These are phyloP conservation scores for Triadica sebifera DNA, from an alignment of 345 rosid species.

Conservation along the genomic window DNA sequence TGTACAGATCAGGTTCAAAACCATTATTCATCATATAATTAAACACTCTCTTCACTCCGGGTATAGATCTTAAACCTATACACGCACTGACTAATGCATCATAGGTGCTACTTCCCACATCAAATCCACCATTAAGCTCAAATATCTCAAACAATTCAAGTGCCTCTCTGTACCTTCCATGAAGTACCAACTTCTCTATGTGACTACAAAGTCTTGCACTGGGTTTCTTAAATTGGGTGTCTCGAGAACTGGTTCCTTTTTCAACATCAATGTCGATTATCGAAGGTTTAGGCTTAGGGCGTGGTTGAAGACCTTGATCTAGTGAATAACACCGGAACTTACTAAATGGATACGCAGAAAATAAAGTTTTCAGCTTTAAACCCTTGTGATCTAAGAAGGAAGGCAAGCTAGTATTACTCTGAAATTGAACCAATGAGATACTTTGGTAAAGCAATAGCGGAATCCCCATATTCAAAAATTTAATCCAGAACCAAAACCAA, in stretches of 20 bases:
- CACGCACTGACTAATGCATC: slow-evolving; percentile 79
- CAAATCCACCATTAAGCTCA: slow-evolving; percentile 53
- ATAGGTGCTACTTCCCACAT: slow-evolving; percentile 50
- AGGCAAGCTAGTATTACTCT: slow-evolving; percentile 30
- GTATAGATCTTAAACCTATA: slow-evolving; percentile 61
- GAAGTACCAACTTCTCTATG: slow-evolving; percentile 68
- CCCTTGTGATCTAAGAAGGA: slow-evolving; percentile 24
- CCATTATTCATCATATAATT: slow-evolving; percentile 51
- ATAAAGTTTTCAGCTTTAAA: slow-evolving; percentile 25
- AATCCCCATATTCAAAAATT: slow-evolving; percentile 44
- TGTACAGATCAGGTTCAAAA: slow-evolving; percentile 54
- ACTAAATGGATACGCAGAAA: slow-evolving; percentile 41
- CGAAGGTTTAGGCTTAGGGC: slow-evolving; percentile 46
- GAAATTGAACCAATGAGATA: slow-evolving; percentile 43
- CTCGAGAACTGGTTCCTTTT: slow-evolving; percentile 20
- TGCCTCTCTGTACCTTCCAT: slow-evolving; percentile 54
- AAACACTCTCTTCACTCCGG: slow-evolving; percentile 64
- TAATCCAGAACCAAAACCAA: background rate
- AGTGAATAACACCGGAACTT: slow-evolving; percentile 46
- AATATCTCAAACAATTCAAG: slow-evolving; percentile 80
- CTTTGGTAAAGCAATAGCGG: slow-evolving; percentile 45
- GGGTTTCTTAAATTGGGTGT: slow-evolving; percentile 39
- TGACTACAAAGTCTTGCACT: slow-evolving; percentile 57
- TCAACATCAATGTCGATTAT: slow-evolving; percentile 24
- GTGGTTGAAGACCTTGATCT: slow-evolving; percentile 53